Base-by-base conservation (phyloP, 2,329 filamentous ascomycete genomes). In the Aschersonia sp. region DNA sequence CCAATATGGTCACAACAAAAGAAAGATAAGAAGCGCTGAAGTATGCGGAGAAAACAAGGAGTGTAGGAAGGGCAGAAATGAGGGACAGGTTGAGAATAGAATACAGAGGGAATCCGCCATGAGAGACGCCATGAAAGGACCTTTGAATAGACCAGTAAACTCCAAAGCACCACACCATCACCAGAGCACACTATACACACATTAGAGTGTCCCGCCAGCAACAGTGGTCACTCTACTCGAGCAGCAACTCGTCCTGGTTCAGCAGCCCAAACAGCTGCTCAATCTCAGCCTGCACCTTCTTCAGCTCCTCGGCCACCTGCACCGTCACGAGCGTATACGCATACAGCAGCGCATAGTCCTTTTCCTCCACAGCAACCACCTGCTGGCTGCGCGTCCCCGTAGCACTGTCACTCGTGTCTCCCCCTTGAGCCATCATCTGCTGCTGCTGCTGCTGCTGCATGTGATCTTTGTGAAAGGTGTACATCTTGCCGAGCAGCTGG, bases 341-440 rank as follows among this genome's bases (percentile, higher is more conserved):
- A 66, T 97, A 98, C 42, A 97, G 66, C 54, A 97, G 68, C 52
- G 90, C 88, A 62, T 92, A 97, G 60, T 98, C 92, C 52, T 79
- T 77, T 61, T 89, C 84, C 52, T 79, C 81, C 1, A 80, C 40
- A 14, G 14, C 71, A 12, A 62, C 22, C 22, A 22, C 22, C 22
- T 22, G 22, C 22, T 22, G 22, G 22, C 22, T 22, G 22, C 22
- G 4, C 22, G 22, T 22, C 22, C 22, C 2, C 22, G 22, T 22
- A 22, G 22, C 22, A 22, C 22, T 22, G 22, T 22, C 22, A 22
- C 22, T 22, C 22, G 22, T 22, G 22, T 22, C 3, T 22, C 22
- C 61, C 53, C 10, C 56, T 51, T 6, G 57, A 49, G 41, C 58
- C 45, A 42, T 55, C 53, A 30, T 32, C 47, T 52, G 48, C 43